Conservation (phyloP, 345 rosid species). For the Pseudoturritis turrita region DNA sequence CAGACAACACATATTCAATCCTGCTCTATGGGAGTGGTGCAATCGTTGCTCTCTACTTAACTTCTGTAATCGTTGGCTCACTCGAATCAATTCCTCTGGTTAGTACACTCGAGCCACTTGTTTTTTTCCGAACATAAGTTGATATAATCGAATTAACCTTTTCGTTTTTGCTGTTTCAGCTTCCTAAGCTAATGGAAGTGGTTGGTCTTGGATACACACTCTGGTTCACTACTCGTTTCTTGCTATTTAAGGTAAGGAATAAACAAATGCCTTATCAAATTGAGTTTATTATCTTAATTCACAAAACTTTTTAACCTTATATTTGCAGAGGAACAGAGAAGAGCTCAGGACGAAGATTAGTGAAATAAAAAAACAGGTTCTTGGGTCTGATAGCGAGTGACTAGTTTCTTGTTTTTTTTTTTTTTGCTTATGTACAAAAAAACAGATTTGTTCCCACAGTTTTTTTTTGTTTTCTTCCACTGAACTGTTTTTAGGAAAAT, state of each 20-base stretch:
- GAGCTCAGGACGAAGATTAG: constrained; percentile 59
- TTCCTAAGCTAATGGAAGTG: constrained; percentile 83
- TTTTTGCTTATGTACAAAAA: background rate
- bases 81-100: constrained; percentile 92
- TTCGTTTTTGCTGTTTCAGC: constrained; percentile 35
- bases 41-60: constrained; percentile 54
- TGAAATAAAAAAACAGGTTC: constrained; percentile 64
- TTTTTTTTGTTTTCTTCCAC: background rate
- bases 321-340: constrained; percentile 44
- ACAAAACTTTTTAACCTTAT: background rate
- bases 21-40: constrained; percentile 61
- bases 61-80: constrained; percentile 56
- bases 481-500: background rate
- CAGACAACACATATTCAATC: constrained; percentile 53
- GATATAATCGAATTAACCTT: background rate
- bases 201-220: constrained; percentile 83
- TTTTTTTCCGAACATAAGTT: background rate
- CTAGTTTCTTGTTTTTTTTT: background rate
- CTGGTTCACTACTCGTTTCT: constrained; percentile 78
- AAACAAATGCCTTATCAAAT: background rate
- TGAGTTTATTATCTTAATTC: background rate
- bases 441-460: background rate
- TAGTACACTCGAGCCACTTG: background rate
- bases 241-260: constrained; percentile 66
- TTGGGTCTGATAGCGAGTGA: constrained; percentile 48